Conservation (phyloP, 331 rosid species). For the Arachis monticola region DNA sequence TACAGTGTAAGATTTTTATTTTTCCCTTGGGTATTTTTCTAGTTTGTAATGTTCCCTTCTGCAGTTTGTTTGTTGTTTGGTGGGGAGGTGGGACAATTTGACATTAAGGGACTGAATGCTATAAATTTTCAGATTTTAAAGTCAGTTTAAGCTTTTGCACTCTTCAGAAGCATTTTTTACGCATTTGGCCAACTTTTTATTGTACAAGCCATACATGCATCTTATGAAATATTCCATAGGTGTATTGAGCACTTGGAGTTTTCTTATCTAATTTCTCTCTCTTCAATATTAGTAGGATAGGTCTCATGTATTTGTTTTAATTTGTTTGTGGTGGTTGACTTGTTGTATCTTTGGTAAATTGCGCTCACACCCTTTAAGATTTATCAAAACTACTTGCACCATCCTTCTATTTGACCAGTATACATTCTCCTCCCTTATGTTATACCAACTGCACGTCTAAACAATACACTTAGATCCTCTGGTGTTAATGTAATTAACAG, state of each 20-base stretch:
- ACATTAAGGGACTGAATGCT: conserved; percentile 2
- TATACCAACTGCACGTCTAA: too few species aligned
- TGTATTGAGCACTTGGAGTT: conserved; percentile 21
- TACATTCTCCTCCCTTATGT: too few species aligned
- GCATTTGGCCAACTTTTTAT: conserved; percentile 4
- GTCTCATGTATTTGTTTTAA: neutral
- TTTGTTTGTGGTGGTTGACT: neutral
- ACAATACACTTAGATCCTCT: too few species aligned
- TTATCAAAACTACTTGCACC: too few species aligned
- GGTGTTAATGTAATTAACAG: too few species aligned
- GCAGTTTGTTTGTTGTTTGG: conserved; percentile 18
- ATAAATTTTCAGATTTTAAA: conserved; percentile 3
- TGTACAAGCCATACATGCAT: neutral
- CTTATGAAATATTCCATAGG: neutral
- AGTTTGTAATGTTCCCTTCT: neutral
- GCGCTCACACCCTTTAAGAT: too few species aligned
- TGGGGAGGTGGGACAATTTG: neutral
- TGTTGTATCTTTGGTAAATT: too few species aligned
- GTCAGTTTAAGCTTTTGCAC: conserved; percentile 21
- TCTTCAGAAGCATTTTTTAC: neutral
- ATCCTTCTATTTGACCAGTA: too few species aligned
- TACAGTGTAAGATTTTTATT: conserved; percentile 66
- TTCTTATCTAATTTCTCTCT: conserved; percentile 1
- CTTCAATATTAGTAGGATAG: neutral
- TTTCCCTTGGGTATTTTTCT: neutral